Evolutionary conservation across 2,329 filamentous ascomycete genomes (phyloP), one percentile per base, ranked within the genome.

Genomic region (Colletotrichum caudatum): DNA sequence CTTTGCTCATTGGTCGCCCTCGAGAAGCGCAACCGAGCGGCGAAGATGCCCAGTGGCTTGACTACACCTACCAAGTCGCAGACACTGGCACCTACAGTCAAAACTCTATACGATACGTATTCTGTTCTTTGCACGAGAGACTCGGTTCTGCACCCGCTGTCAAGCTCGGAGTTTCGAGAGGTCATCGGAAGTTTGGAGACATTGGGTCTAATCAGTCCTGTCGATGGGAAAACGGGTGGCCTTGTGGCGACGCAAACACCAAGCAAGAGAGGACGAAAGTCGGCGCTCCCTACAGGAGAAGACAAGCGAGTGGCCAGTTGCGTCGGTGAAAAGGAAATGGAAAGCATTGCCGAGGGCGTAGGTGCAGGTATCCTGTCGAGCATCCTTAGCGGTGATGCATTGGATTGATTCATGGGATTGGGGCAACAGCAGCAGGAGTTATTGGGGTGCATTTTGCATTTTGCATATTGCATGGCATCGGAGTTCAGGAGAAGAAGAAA

Each of bases 101-200:
- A 95, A 81, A 88, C 89, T 65, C 84, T 98, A 6, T 98, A 94
- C 80, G 92, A 94, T 71, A 91, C 93, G 2, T 99, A 99, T 82
- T 91, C 90, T 69, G 84, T 88, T 44, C 86, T 98, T 20, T 99
- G 96, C 82, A 95, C 90, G 69, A 89, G 90, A 46, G 95, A 98
- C 77, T 93, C 94, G n/a, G 86, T 97, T 12, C 87, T 99, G 2
- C 94, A 97, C 75, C 93, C 95, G 0, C 88, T 99, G 2, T 96
- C 94, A 1, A 92, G 90, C 77, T 96, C 94, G 6, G 96, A 99
- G 80, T 99, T 99, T 81, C 90, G 94, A 69, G 96, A 99, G 81
- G 95, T 99, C 6, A 87, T 98, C 26, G 91, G 92, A 46, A 97
- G 94, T 76, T 82, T 99, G 64, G 96, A 99, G 83, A 96, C 95